Evolutionary conservation across 306 rosid species (phyloP), one percentile per base, ranked within the genome.

Genomic region (Vigna angularis): DNA sequence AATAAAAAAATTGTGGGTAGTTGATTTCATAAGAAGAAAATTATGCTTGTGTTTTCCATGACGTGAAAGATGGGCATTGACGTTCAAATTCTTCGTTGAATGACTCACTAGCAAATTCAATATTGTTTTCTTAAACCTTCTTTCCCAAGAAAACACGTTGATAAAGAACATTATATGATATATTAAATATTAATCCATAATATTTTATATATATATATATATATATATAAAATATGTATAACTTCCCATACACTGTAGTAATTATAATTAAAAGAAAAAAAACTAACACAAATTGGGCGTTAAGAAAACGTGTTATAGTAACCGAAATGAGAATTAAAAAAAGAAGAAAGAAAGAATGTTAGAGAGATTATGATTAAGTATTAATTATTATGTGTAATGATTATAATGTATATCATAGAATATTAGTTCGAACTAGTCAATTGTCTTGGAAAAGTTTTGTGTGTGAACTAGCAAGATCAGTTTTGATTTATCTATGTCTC

Each of bases 351-450:
- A 4, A 18, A 65, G 7, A 36, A 20, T 28, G 10, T 20, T 73
- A 22, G 44, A 40, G 61, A 6, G 22, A 32, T 16, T 16, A 61
- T 32, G 42, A 61, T 61, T 61, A 32, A 63, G 17, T 34, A 9
- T 48, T 48, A 48, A 32, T 36, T 74, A 32, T 58, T 10, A 28
- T 59, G 3, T 53, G 20, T 72, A 30, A 28, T 47, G 3, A 74
- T 61, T 3, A 18, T 22, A 44, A 61, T 8, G 8, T 5, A 5
- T 22, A 40, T 8, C 17, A 26, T 73, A 22, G 12, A 58, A 58
- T 58, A 44, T 48, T 73, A 58, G 15, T 22, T 55, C 77, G 4
- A 75, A 47, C 61, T 17, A 62, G 79, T 74, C 71, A 74, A 74
- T 13, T 61, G 24, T 47, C 36, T 12, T 30, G 20, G 59, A 20